These are phyloP conservation scores for Mortierella claussenii DNA, from an alignment of 192 early-diverging fungal species.

Conservation along the genomic window DNA sequence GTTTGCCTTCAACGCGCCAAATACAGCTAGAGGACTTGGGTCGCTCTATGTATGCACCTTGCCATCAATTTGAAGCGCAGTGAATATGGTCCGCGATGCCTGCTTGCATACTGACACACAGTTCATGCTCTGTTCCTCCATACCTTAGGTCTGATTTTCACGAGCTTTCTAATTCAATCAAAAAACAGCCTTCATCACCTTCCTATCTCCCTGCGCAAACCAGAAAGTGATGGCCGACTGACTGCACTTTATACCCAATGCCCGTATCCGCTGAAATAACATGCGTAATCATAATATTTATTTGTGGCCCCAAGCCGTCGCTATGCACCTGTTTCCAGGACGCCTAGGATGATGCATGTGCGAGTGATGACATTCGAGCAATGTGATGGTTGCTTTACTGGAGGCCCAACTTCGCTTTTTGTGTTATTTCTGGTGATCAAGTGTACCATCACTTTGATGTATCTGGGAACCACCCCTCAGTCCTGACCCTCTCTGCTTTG, in stretches of 20 bases:
- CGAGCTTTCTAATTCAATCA: conserved; percentile 42
- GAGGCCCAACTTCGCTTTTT: too few relatives aligned
- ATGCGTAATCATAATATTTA: too few relatives aligned
- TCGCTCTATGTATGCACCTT: conserved; percentile 46
- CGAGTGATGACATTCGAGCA: too few relatives aligned
- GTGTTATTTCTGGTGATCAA: too few relatives aligned
- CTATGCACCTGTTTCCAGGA: too few relatives aligned
- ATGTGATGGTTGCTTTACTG: too few relatives aligned
- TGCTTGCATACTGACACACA: not conserved
- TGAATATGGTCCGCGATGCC: too few relatives aligned
- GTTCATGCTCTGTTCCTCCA: not conserved
- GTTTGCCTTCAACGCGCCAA: not conserved
- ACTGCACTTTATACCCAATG: not conserved
- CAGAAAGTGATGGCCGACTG: conserved; percentile 7
- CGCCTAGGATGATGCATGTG: too few relatives aligned
- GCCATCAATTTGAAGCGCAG: too few relatives aligned
- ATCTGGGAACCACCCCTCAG: conserved; percentile 45
- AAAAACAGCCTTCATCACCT: conserved; percentile 21
- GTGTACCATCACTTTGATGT: conserved; percentile 9
- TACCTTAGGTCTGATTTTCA: conserved; percentile 46
- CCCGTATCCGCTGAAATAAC: too few relatives aligned
- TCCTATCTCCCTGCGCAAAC: conserved; percentile 4
- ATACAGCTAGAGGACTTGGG: conserved; percentile 47
- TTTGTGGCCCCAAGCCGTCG: too few relatives aligned
- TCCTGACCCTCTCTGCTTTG: conserved; percentile 41